Evolutionary conservation across 371 early-diverging fungal genomes (phyloP).

Genomic region (Mucor velutinosus): DNA sequence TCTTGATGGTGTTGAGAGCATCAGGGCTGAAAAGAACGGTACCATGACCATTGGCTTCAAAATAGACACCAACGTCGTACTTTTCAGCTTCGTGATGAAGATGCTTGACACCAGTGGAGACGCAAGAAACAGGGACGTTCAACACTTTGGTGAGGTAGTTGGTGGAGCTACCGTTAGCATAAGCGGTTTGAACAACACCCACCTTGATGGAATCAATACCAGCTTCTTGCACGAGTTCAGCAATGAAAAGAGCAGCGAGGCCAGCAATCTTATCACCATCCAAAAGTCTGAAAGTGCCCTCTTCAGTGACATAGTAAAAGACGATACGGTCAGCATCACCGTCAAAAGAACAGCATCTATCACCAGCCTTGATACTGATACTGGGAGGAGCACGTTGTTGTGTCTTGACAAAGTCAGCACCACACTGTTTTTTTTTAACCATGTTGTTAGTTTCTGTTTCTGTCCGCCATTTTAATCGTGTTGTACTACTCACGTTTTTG

Average conservation of each 20-base stretch:
- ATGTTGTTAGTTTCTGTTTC: background rate
- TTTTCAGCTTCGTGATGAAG: conserved; percentile 97
- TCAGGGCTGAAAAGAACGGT: conserved; percentile 94
- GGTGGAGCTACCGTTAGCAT: conserved; percentile 97
- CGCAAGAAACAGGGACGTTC: conserved; percentile 93
- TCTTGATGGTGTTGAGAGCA: conserved; percentile 78
- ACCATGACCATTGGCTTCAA: conserved; percentile 99
- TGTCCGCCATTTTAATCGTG: background rate
- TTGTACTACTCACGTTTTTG: conserved; percentile 62
- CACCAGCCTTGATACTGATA: conserved; percentile 58
- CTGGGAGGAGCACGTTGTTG: conserved; percentile 83
- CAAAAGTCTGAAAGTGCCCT: conserved; percentile 81
- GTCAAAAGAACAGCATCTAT: conserved; percentile 91
- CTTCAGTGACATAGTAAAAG: conserved; percentile 84
- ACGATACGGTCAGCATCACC: conserved; percentile 99
- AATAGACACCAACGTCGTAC: conserved; percentile 99
- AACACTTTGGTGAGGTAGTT: conserved; percentile 85
- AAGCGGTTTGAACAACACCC: conserved; percentile 99
- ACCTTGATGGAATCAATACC: conserved; percentile 77
- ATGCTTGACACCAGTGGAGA: conserved; percentile 99
- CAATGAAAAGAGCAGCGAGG: conserved; percentile 90
- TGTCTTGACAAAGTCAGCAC: conserved; percentile 98
- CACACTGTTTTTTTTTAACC: conserved; percentile 81
- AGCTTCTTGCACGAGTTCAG: conserved; percentile 81
- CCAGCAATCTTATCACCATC: conserved; percentile 99